Evolutionary conservation across 179 eudicot species (phyloP), one percentile per base, ranked within the genome.

Genomic region (Silene coronaria): DNA sequence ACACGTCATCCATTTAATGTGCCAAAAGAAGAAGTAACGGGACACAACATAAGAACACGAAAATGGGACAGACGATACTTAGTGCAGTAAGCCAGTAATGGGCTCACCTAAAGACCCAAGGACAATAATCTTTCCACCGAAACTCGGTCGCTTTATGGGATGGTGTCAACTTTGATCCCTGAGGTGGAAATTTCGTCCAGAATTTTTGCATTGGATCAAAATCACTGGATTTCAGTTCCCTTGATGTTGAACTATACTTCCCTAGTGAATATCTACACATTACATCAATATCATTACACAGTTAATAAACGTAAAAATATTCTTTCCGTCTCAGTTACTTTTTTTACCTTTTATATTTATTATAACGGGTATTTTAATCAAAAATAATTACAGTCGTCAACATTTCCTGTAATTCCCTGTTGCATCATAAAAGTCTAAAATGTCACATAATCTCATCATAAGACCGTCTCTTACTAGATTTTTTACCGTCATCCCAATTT

Each of bases 91-190:
- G 10, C 1, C 17, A 17, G 14, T 67, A 67, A 21, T 3, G 10
- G 53, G 14, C 32, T 81, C 80, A 95, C 99, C 95, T 92, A 70
- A 96, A 96, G 36, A 96, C 99, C 73, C 90, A 60, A 7, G 99
- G 99, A 78, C 99, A 95, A 67, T 92, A 95, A 81, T 95, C 99
- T 76, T 88, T 95, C 99, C 99, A 95, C 51, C 93, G 78, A 83
- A 95, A 95, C 64, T 92, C 92, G 17, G 82, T 42, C 6, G 97
- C 89, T 63, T 85, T 80, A 82, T 95, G 99, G 5, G 90, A 77
- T 53, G 99, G 99, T 63, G 99, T 95, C 63, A 84, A 72, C 77
- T 86, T 88, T 12, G 99, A 89, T 32, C 99, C 99, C 72, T 92
- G 90, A 12, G 88, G 87, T 3, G 97, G 99, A 80, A 95, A 95